Conservation (phyloP, 2,329 filamentous ascomycete species). For the Arthrobotrys iridis region DNA sequence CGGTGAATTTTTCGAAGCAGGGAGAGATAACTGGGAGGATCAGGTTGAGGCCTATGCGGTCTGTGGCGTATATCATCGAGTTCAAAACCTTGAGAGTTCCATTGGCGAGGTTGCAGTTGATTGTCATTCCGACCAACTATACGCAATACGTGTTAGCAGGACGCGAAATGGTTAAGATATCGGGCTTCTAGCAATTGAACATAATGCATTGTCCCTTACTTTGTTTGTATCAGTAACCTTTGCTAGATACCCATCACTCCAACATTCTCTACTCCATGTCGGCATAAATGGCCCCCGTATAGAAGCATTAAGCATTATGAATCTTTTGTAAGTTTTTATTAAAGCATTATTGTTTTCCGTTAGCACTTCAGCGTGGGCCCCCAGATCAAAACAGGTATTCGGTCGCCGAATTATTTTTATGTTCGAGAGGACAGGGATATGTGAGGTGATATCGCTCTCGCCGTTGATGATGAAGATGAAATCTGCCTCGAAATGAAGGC, state of each 20-base stretch:
- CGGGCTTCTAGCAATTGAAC: background rate
- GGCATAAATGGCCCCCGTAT: constrained; percentile 62
- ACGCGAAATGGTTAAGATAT: background rate
- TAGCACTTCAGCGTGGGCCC: constrained; percentile 61
- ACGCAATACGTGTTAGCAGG: background rate
- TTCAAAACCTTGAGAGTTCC: constrained; percentile 59
- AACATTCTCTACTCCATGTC: constrained; percentile 60
- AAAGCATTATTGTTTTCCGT: constrained; percentile 56
- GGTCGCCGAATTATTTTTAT: constrained; percentile 59
- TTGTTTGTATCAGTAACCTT: constrained; percentile 59
- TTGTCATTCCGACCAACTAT: constrained; percentile 62
- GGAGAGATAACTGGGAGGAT: constrained; percentile 58
- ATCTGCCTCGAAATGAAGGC: constrained; percentile 61
- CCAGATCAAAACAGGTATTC: constrained; percentile 61
- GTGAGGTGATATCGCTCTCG: constrained; percentile 55
- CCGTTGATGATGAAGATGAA: constrained; percentile 63
- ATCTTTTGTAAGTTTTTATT: constrained; percentile 61
- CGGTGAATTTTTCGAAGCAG: background rate
- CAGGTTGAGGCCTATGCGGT: constrained; percentile 60
- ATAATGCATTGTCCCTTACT: constrained; percentile 52
- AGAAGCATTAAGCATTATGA: constrained; percentile 61
- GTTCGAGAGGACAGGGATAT: constrained; percentile 57
- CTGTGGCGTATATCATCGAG: constrained; percentile 62
- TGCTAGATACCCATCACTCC: constrained; percentile 61
- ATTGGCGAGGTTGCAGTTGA: constrained; percentile 59